Conservation (phyloP, 495 filamentous ascomycete species). For the Aspergillus bertholletiae region DNA sequence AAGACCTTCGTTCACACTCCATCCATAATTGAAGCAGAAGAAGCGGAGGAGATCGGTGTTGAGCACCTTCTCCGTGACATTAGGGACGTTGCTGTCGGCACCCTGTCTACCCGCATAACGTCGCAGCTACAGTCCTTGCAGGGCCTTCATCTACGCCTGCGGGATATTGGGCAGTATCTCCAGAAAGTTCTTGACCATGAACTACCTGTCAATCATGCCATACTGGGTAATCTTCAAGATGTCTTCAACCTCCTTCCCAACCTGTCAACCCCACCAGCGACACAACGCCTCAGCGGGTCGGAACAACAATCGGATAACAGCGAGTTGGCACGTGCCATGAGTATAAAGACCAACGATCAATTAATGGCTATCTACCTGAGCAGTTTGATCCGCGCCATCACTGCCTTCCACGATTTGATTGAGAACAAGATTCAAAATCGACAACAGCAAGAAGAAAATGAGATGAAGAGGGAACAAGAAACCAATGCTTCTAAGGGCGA, state of each 20-base stretch:
- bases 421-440: slow-evolving; percentile 99
- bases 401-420: slow-evolving; percentile 97
- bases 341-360: slow-evolving; percentile 98
- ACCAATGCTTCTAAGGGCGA: slow-evolving; percentile 53
- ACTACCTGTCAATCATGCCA: slow-evolving; percentile 94
- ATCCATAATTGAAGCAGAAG: slow-evolving; percentile 97
- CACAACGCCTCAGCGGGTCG: slow-evolving; percentile 42
- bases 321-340: slow-evolving; percentile 92
- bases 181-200: slow-evolving; percentile 92
- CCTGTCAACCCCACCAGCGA: slow-evolving; percentile 74
- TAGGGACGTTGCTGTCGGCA: slow-evolving; percentile 94
- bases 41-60: slow-evolving; percentile 98
- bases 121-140: slow-evolving; percentile 97
- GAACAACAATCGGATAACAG: slow-evolving; percentile 57
- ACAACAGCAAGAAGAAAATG: slow-evolving; percentile 93
- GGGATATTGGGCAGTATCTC: slow-evolving; percentile 92
- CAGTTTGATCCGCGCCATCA: slow-evolving; percentile 94
- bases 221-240: slow-evolving; percentile 95
- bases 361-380: slow-evolving; percentile 96
- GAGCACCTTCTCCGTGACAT: slow-evolving; percentile 98
- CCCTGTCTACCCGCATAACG: slow-evolving; percentile 95
- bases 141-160: slow-evolving; percentile 89
- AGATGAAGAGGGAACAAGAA: slow-evolving; percentile 72
- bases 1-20: slow-evolving; percentile 99
- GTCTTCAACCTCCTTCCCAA: slow-evolving; percentile 99